Evolutionary conservation across 306 rosid genomes (phyloP).

Genomic region (Vigna reflexopilosa): DNA sequence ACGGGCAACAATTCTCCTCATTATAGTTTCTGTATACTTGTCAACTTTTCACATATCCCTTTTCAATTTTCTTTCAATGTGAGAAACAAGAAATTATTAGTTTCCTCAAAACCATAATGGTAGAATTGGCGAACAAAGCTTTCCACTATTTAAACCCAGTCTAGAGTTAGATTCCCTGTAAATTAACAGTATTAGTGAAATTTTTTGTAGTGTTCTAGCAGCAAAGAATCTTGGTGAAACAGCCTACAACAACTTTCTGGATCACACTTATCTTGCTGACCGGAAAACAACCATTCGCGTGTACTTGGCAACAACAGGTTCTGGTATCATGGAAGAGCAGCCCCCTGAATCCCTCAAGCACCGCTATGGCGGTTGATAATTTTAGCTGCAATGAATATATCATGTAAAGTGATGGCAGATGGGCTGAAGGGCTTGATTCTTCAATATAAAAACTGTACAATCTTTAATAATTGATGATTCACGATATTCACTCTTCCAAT

Average conservation of each 20-base stretch:
- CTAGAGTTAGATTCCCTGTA: constrained; percentile 29
- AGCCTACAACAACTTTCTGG: constrained; percentile 81
- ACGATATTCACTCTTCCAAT: background rate
- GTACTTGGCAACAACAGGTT: constrained; percentile 73
- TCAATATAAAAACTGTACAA: constrained; percentile 21
- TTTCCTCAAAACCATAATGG: background rate
- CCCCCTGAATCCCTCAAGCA: constrained; percentile 87
- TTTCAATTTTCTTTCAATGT: constrained; percentile 31
- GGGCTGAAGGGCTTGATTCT: background rate
- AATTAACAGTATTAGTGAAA: constrained; percentile 22
- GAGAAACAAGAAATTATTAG: constrained; percentile 4
- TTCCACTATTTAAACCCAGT: constrained; percentile 14
- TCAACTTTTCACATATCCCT: constrained; percentile 1
- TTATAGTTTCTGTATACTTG: background rate
- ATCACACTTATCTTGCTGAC: constrained; percentile 93
- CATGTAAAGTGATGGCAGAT: constrained; percentile 16
- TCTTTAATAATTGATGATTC: constrained; percentile 4
- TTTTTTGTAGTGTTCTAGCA: constrained; percentile 75
- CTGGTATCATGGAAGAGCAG: constrained; percentile 94
- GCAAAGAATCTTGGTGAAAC: constrained; percentile 72
- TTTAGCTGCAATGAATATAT: background rate
- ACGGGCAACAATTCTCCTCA: constrained; percentile 20
- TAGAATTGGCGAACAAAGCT: background rate
- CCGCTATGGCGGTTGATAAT: constrained; percentile 83
- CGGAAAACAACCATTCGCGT: constrained; percentile 82